Base-by-base conservation (phyloP, 257 asterid species). In the Verbascum thapsus region DNA sequence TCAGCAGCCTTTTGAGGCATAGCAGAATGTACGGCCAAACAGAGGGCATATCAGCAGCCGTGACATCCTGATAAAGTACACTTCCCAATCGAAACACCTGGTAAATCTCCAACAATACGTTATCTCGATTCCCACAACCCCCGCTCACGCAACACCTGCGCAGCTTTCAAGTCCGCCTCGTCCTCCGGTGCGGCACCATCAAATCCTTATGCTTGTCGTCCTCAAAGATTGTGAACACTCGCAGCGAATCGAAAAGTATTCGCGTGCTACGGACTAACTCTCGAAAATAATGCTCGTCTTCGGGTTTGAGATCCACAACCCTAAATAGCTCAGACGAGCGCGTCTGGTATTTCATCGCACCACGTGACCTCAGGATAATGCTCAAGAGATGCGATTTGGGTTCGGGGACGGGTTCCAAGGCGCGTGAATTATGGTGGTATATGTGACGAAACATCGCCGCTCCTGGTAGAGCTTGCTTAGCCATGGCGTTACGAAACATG, bases 51-150 rank as follows among this genome's bases (percentile, higher is more conserved):
- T n/a, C n/a, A n/a, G n/a, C n/a, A n/a, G n/a, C n/a, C n/a, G n/a
- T n/a, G n/a, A n/a, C 89, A 83, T 82, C 66, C 96, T 76, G 52
- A 75, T 82, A 19, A 81, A 81, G 84, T 80, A 89, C 17, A 89
- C 74, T 89, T 95, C 6, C 96, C 96, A 19, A 86, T 58, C 4
- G 58, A 58, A 49, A 89, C 71, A 6, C 96, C 96, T 0, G 96
- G 96, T n/a, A 89, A 75, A 0, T 83, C 58, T 0, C 96, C 96
- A 9, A 89, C 94, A 0, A 89, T 78, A 40, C 96, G 59, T 89
- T 89, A 66, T 89, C 95, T 0, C 94, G 85, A 48, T 84, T 82
- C 76, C 95, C 95, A 89, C 69, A 86, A 50, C 15, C 83, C 94
- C 2, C 71, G 61, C 5, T 79, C 77, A 49, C 95, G 73, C 91